Evolutionary conservation across 2,329 filamentous ascomycete species (phyloP), one percentile per base, ranked within the genome.

Genomic region (Metarhizium brunneum): DNA sequence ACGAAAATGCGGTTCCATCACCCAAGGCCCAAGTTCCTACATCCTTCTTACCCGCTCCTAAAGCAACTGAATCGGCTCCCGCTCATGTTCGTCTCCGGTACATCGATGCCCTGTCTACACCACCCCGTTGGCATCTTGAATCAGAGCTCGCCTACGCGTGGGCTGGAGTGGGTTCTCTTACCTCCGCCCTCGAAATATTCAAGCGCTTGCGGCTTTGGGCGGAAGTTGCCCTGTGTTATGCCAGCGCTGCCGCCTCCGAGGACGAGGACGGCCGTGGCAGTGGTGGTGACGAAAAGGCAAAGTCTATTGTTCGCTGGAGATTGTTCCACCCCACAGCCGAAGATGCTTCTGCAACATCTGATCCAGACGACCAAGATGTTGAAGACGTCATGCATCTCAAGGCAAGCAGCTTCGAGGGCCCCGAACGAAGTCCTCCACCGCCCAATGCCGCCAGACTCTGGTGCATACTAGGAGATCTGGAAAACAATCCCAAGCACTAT

Each of bases 131-230:
- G 94, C 90, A 95, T 64, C 81, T 99, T 1, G 94, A 99, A 67
- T 87, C 92, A 0, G 94, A 99, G 68, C 79, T 99, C 14, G 94
- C 94, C 1, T 85, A 90, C 58, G 84, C 91, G n/a, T 99, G 94
- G 94, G 88, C 92, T 0, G 82, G 84, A 50, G 81, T 96, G 2
- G 94, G 94, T 10, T 95, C 91, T 45, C 75, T 99, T 2, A 80
- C 90, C 3, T 95, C 92, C 0, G 94, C 94, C 0, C 80, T 99
- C 1, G 94, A 96, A 58, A 97, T 99, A 58, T 99, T 97, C 72
- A 92, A 96, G 72, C 82, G 94, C 3, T 75, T 99, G 18, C 85
- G 91, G 56, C 86, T 97, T 69, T 97, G 94, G 91, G 89, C 94
- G 1, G 94, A 99, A 71, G 90, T 92, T 4, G 92, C 94, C 0